Conservation (phyloP, 257 asterid species). For the Orobanche coerulescens region DNA sequence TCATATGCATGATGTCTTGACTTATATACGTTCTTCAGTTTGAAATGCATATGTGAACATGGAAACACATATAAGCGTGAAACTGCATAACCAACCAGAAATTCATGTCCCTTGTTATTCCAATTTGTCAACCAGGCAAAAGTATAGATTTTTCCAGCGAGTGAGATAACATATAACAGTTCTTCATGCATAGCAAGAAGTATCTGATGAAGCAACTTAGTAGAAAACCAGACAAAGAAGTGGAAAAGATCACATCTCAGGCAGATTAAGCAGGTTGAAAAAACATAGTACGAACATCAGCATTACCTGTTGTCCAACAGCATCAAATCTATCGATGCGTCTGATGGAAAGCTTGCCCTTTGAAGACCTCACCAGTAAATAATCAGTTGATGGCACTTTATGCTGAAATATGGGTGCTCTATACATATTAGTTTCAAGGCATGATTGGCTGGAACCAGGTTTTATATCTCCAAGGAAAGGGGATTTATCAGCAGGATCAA, state of each 20-base stretch:
- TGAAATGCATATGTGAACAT: not conserved
- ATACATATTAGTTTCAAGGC: conserved; percentile 95
- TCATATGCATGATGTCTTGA: not conserved
- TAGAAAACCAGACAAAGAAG: not conserved
- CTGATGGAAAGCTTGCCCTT: conserved; percentile 98
- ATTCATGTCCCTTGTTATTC: not conserved
- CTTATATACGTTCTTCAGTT: not conserved
- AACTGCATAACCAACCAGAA: not conserved
- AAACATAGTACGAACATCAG: conserved; percentile 16
- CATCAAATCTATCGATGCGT: conserved; percentile 95
- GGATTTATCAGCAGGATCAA: conserved; percentile 97
- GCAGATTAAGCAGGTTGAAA: conserved; percentile 14
- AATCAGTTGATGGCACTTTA: conserved; percentile 82
- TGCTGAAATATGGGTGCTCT: conserved; percentile 93
- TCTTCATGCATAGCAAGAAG: not conserved
- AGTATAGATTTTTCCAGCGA: not conserved
- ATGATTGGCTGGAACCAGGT: conserved; percentile 83
- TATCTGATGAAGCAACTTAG: conserved; percentile 10
- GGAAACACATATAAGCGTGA: not conserved
- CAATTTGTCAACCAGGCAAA: not conserved
- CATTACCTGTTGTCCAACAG: conserved; percentile 93
- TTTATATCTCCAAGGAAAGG: conserved; percentile 96
- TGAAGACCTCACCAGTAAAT: conserved; percentile 88
- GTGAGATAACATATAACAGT: not conserved
- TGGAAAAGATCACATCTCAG: not conserved